phyloP scores from a whole-genome alignment of 140 eudicot genomes.

The Bidens hawaiensis region DNA sequence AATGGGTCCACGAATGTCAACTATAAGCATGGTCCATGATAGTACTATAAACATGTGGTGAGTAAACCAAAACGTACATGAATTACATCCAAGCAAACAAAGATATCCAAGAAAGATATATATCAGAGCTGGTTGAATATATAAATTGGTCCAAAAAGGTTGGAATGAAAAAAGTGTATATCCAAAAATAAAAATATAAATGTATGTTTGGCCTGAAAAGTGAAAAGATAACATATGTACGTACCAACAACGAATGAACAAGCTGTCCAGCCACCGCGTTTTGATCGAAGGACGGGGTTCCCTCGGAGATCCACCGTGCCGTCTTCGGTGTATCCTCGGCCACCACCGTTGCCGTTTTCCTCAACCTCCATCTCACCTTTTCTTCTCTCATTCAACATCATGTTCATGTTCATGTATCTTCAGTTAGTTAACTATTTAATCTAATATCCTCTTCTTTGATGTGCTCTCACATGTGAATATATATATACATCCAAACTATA shows the following conservation, averaged over 20 bases:
- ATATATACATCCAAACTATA: neutral
- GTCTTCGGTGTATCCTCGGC: conserved; percentile 56
- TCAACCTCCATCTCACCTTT: neutral
- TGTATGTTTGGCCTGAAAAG: neutral
- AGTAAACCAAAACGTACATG: too few relatives aligned
- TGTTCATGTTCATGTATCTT: too few relatives aligned
- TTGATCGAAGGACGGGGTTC: conserved; percentile 64
- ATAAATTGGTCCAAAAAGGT: neutral
- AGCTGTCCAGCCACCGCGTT: conserved; percentile 80
- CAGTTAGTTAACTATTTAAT: too few relatives aligned
- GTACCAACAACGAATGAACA: conserved; percentile 70
- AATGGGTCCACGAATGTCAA: too few relatives aligned
- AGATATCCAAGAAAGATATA: too few relatives aligned
- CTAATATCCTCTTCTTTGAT: neutral
- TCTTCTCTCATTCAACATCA: too few relatives aligned
- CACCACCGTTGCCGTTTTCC: neutral
- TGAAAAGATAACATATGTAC: neutral
- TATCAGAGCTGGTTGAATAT: too few relatives aligned
- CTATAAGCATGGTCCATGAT: too few relatives aligned
- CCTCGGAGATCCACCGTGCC: conserved; percentile 84
- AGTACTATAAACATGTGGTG: too few relatives aligned
- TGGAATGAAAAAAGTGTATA: too few relatives aligned
- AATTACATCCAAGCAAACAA: too few relatives aligned
- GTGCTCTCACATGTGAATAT: neutral
- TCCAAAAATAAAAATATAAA: neutral